Base-by-base conservation (phyloP, 1,284 basidiomycete species). In the Hemileia vastatrix region DNA sequence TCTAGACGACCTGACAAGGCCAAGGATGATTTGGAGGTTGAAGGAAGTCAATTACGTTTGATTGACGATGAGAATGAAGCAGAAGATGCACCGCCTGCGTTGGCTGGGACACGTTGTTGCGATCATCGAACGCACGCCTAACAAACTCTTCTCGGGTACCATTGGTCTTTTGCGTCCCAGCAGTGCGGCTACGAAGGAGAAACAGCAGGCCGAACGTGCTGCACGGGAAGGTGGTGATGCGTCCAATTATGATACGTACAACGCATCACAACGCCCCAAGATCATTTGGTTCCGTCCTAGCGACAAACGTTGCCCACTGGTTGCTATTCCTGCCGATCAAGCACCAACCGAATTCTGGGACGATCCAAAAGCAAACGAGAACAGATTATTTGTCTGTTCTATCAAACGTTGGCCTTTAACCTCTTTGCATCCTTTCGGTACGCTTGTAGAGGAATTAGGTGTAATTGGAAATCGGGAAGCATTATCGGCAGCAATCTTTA, bases 371-470 rank as follows among this genome's bases (percentile, higher is more conserved):
- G 65, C 55, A 45, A 73, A 70, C 66, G 66, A 66, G 66, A 70
- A 65, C 27, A 64, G 67, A 2, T 69, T 75, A 49, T 74, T 74
- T 62, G 67, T 72, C 9, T 71, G 71, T 6, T 71, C 68, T 66
- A 75, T 74, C 71, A 75, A 75, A 68, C 69, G 73, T 5, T 75
- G 73, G 73, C 73, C 73, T 11, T 72, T 75, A 64, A 74, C 73
- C n/a, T 74, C 72, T 19, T 67, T 75, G 31, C 73, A 75, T 54
- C 73, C 73, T 49, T 75, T 75, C 59, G 73, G 73, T 48, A 68
- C 73, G 50, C 67, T 75, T 5, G 71, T 75, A 47, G 73, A 75
- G 52, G 71, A 70, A 60, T 66, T 75, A n/a, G 72, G 72, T 13
- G 70, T 70, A 6, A 72, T 75, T 36, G 72, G 72, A 55, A 70